A percentile compares a stretch with the other conserved stretches of the same genome.
Evolutionary conservation across 2,329 filamentous ascomycete genomes (phyloP).

Genomic region (Scedosporium minutisporum): DNA sequence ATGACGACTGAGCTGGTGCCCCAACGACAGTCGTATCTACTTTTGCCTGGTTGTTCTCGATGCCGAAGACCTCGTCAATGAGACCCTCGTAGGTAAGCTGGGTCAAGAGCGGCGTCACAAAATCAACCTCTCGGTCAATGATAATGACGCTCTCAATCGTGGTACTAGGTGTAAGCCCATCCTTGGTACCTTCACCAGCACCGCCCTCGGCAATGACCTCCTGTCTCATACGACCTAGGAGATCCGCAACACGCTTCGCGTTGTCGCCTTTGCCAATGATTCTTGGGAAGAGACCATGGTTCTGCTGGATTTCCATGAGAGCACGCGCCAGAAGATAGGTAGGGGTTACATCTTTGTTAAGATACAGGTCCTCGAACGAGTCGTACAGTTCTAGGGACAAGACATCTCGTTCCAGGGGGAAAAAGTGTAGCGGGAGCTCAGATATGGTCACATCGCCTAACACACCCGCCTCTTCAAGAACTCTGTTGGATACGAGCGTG

Average conservation of each 20-base stretch:
- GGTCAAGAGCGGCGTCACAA: conserved; percentile 82
- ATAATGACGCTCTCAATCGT: conserved; percentile 86
- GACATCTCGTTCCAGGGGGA: conserved; percentile 84
- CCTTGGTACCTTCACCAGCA: conserved; percentile 47
- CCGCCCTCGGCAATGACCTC: conserved; percentile 77
- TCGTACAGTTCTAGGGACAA: conserved; percentile 84
- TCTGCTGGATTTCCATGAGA: conserved; percentile 86
- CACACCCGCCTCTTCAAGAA: conserved; percentile 87
- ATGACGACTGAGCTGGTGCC: conserved; percentile 51
- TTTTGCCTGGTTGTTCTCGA: conserved; percentile 86
- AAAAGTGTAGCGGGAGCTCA: conserved; percentile 81
- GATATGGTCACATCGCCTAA: conserved; percentile 84
- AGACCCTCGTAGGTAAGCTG: conserved; percentile 95
- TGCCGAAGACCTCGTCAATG: conserved; percentile 86
- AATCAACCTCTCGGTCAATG: conserved; percentile 90
- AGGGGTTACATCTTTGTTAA: conserved; percentile 85
- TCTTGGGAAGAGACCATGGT: conserved; percentile 85
- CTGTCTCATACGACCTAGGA: conserved; percentile 83
- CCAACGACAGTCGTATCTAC: conserved; percentile 86
- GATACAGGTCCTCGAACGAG: conserved; percentile 77
- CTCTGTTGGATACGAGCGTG: conserved; percentile 80
- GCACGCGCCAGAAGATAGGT: conserved; percentile 82
- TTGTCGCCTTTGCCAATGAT: conserved; percentile 95
- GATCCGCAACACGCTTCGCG: conserved; percentile 76
- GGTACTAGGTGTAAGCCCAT: conserved; percentile 73